Base-by-base conservation (phyloP, 768 basidiomycete species). In the Hygrophorus russula region DNA sequence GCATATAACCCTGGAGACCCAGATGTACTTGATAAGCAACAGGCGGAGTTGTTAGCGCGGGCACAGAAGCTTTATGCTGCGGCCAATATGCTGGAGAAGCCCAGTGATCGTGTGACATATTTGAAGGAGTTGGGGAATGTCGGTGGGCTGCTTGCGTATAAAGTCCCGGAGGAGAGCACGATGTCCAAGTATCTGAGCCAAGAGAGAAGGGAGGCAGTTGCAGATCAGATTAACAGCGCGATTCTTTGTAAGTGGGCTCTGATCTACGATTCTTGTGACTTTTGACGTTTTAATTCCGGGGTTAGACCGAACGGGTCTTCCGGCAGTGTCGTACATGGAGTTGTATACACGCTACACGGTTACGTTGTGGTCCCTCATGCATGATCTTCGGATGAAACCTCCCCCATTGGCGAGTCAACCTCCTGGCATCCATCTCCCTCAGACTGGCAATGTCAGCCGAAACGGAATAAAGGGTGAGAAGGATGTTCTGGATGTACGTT, bases 161-260 rank as follows among this genome's bases (percentile, higher is more conserved):
- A 70, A 30, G 70, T 80, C 14, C 86, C 91, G 0, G 87, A 88
- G 53, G 73, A 67, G 30, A 88, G 88, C 52, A 73, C 82, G 0
- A 70, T 91, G 53, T 66, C 74, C 12, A 78, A 71, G 44, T 97
- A 93, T 60, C 60, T 96, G 47, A 71, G 73, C 30, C 80, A 82
- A 58, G 76, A 76, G 41, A 68, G 92, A 54, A 74, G 92, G 46
- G 82, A 86, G 49, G 76, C 74, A 4, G 74, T 96, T 15, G 91
- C 91, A 4, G 84, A 89, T 45, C 86, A 92, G 62, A 80, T 98
- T 33, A 85, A 93, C 50, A 70, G 76, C 35, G 92, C 91, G 12
- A 84, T 96, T 37, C 61, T 96, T 10, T 66, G 92, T 92, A 52
- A 57, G 87, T 70, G 36, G 20, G 17, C 32, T 40, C 31, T 14